These are phyloP conservation scores for Yamadazyma olivae DNA, from an alignment of 805 yeast genomes.

Conservation along the genomic window DNA sequence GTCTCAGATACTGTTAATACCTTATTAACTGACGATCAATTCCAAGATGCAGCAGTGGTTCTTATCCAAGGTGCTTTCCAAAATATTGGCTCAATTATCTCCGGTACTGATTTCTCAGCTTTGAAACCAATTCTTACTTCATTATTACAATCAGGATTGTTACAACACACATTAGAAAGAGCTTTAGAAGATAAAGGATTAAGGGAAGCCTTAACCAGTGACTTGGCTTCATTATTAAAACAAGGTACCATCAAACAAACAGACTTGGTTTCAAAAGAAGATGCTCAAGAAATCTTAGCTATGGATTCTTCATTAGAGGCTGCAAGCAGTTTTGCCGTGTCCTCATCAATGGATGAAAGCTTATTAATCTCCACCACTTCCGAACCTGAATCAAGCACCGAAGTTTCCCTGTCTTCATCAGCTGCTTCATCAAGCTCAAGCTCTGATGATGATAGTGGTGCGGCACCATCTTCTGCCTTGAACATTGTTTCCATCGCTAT, in stretches of 20 bases:
- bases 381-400: slow-evolving; percentile 5
- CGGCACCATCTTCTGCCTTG: too few species aligned
- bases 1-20: slow-evolving; percentile 20
- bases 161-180: slow-evolving; percentile 18
- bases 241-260: slow-evolving; percentile 12
- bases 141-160: slow-evolving; percentile 21
- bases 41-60: slow-evolving; percentile 21
- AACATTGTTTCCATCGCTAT: too few species aligned
- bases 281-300: slow-evolving; percentile 6
- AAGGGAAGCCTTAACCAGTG: slow-evolving; percentile 19
- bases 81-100: slow-evolving; percentile 15
- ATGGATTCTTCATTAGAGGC: slow-evolving; percentile 6
- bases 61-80: slow-evolving; percentile 21
- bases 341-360: slow-evolving; percentile 1
- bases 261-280: slow-evolving; percentile 13
- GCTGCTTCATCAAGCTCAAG: too few species aligned
- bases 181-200: slow-evolving; percentile 22
- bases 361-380: slow-evolving; percentile 5
- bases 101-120: slow-evolving; percentile 16
- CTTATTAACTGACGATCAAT: slow-evolving; percentile 20
- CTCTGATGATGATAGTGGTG: too few species aligned
- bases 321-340: slow-evolving; percentile 2
- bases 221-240: slow-evolving; percentile 19
- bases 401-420: too few species aligned
- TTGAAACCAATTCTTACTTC: slow-evolving; percentile 19